Percentiles rank a stretch among this genome's conserved stretches.
Evolutionary conservation across 495 filamentous ascomycete genomes (phyloP).

Genomic region (Lophium mytilinum): DNA sequence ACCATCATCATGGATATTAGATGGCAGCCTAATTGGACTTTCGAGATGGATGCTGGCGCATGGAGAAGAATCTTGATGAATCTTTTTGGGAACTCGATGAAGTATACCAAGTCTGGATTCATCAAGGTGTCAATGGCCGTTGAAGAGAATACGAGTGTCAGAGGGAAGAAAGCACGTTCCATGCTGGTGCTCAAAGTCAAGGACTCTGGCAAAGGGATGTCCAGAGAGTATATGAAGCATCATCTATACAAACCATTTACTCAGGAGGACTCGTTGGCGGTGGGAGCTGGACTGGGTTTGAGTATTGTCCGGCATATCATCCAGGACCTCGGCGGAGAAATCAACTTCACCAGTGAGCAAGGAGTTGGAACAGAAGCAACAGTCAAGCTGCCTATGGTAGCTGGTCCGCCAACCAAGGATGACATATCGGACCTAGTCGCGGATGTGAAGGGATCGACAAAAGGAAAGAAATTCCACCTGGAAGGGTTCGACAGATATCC

Average conservation of each 20-base stretch:
- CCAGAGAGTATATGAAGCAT: constrained; percentile 55
- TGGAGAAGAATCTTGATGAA: constrained; percentile 74
- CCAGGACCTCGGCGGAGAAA: constrained; percentile 48
- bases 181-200: constrained; percentile 45
- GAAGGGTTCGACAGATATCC: no score
- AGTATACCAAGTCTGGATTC: constrained; percentile 48
- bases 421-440: no score
- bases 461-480: no score
- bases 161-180: neutral
- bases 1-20: constrained; percentile 57
- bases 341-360: constrained; percentile 50
- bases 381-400: no score
- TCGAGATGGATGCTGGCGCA: constrained; percentile 62
- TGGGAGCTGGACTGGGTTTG: constrained; percentile 54
- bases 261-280: constrained; percentile 58
- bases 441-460: no score
- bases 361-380: constrained; percentile 53
- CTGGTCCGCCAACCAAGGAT: no score
- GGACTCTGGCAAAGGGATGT: constrained; percentile 65
- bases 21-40: constrained; percentile 49
- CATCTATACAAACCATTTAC: constrained; percentile 59
- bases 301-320: constrained; percentile 62
- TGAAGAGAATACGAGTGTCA: constrained; percentile 5
- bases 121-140: constrained; percentile 54
- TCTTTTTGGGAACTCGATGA: constrained; percentile 75